phyloP scores from a whole-genome alignment of 1,284 basidiomycete species.

The Phellopilus nigrolimitatus region DNA sequence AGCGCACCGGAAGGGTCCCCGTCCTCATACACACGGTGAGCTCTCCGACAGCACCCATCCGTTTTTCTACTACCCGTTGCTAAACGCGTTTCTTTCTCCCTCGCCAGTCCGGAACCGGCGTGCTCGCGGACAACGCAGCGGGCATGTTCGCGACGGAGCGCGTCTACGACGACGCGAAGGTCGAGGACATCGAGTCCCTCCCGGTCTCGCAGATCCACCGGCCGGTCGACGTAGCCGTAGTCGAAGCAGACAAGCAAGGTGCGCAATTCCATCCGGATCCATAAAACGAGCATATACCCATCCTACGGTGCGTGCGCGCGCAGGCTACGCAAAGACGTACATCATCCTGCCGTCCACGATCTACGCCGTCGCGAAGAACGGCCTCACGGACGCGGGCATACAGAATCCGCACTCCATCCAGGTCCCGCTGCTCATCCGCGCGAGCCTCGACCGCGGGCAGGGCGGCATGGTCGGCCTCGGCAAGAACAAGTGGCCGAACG shows the following conservation, averaged over 20 bases:
- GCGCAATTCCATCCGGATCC: slow-evolving; percentile 8
- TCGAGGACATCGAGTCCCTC: slow-evolving; percentile 35
- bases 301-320: background rate
- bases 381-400: slow-evolving; percentile 38
- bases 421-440: slow-evolving; percentile 36
- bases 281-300: background rate
- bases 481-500: slow-evolving; percentile 43
- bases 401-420: slow-evolving; percentile 40
- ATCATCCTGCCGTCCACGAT: slow-evolving; percentile 44
- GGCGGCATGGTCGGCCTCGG: slow-evolving; percentile 43
- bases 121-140: slow-evolving; percentile 33
- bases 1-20: slow-evolving; percentile 37
- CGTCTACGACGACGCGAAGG: slow-evolving; percentile 36
- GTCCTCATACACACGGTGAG: slow-evolving; percentile 50
- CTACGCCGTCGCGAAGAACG: slow-evolving; percentile 39
- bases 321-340: slow-evolving; percentile 41
- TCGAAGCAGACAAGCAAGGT: slow-evolving; percentile 35
- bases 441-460: slow-evolving; percentile 34
- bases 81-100: background rate
- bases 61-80: background rate
- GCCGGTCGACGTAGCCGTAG: slow-evolving; percentile 34
- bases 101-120: slow-evolving; percentile 35
- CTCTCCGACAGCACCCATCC: slow-evolving; percentile 8
- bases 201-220: slow-evolving; percentile 33
- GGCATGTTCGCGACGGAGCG: slow-evolving; percentile 30